Percentiles rank a stretch among this genome's conserved stretches.
These are phyloP conservation scores for Cladosporium sp. DNA, from an alignment of 2,329 filamentous ascomycete species.

Conservation along the genomic window DNA sequence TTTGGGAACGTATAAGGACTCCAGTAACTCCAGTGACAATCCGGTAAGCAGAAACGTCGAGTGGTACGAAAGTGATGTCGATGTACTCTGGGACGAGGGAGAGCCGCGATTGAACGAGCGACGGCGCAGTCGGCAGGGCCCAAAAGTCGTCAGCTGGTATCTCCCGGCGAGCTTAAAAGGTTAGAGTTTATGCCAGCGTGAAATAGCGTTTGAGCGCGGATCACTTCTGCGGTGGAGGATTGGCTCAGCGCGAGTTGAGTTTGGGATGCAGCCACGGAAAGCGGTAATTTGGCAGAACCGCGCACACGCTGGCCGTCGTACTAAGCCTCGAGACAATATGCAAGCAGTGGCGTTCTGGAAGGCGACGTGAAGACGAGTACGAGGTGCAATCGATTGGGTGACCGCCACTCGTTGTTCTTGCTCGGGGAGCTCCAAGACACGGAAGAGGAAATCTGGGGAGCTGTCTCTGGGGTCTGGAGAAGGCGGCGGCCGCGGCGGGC, in stretches of 20 bases:
- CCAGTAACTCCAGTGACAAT: constrained; percentile 12
- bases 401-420: constrained; percentile 1
- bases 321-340: not conserved
- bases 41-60: not conserved
- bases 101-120: constrained; percentile 14
- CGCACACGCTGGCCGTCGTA: constrained; percentile 2
- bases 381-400: not conserved
- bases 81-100: constrained; percentile 14
- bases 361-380: not conserved
- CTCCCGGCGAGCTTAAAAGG: constrained; percentile 19
- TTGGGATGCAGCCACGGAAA: constrained; percentile 19
- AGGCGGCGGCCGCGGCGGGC: constrained; percentile 15
- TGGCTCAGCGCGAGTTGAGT: constrained; percentile 20
- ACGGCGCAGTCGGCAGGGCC: constrained; percentile 20
- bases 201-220: constrained; percentile 20
- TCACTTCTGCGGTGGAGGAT: constrained; percentile 19
- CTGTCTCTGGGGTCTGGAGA: constrained; percentile 20
- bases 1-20: constrained; percentile 4
- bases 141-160: constrained; percentile 22
- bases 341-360: constrained; percentile 1
- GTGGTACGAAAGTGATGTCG: constrained; percentile 14
- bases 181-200: constrained; percentile 17
- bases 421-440: constrained; percentile 7
- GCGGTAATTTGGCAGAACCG: constrained; percentile 1
- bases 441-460: constrained; percentile 19